Conservation (phyloP, 2,329 filamentous ascomycete species). For the Cladosporium sp. region DNA sequence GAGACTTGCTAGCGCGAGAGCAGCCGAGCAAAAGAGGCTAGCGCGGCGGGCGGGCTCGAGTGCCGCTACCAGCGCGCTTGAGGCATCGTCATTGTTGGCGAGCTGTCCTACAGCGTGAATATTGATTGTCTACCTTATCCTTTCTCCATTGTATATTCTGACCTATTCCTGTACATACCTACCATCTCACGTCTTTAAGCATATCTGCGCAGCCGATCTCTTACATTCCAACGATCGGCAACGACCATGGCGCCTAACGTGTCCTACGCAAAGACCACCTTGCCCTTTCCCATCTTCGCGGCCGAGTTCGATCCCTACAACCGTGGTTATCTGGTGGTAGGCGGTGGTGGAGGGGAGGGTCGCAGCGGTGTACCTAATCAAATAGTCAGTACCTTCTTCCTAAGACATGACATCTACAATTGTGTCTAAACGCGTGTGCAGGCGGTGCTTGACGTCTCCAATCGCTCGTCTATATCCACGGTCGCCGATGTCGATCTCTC, state of each 20-base stretch:
- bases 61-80: background rate
- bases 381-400: constrained; percentile 56
- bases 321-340: constrained; percentile 71
- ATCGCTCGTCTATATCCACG: constrained; percentile 58
- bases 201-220: background rate
- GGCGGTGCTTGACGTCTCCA: constrained; percentile 70
- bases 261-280: constrained; percentile 57
- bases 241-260: constrained; percentile 21
- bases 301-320: constrained; percentile 84
- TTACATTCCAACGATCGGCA: background rate
- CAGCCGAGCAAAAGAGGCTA: background rate
- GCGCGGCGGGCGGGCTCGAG: background rate
- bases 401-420: background rate
- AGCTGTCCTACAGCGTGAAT: background rate
- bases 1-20: background rate
- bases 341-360: constrained; percentile 80
- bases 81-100: background rate
- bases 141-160: background rate
- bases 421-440: constrained; percentile 28
- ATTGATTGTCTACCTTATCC: background rate
- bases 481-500: constrained; percentile 72
- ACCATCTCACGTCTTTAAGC: background rate
- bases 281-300: constrained; percentile 80
- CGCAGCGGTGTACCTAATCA: constrained; percentile 81
- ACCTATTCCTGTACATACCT: background rate